phyloP scores from a whole-genome alignment of 306 rosid species.

The Vicia villosa region DNA sequence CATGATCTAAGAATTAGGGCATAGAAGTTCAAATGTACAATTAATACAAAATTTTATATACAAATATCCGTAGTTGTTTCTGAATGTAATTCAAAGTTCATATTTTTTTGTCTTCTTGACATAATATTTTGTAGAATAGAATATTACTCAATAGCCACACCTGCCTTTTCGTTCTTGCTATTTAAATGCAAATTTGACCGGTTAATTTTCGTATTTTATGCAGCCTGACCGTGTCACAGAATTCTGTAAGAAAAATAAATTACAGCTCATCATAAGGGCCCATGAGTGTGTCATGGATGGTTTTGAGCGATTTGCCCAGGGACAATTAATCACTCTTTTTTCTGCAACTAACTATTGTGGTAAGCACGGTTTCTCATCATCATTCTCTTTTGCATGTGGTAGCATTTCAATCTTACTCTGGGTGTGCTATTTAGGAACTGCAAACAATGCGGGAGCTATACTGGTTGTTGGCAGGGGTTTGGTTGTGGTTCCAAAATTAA shows the following conservation, averaged over 20 bases:
- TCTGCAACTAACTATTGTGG: constrained; percentile 99
- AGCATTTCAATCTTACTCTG: constrained; percentile 40
- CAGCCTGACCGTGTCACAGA: constrained; percentile 99
- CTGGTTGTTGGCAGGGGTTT: constrained; percentile 97
- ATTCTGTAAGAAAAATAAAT: constrained; percentile 92
- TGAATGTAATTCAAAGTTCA: constrained; percentile 1
- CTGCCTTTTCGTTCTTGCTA: constrained; percentile 14
- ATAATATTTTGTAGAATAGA: no score
- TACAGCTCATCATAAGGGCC: constrained; percentile 96
- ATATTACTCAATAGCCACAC: no score
- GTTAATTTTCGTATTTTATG: constrained; percentile 41
- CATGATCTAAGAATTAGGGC: constrained; percentile 7
- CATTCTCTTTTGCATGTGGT: constrained; percentile 19
- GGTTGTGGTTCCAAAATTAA: constrained; percentile 97
- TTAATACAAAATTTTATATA: constrained; percentile 14
- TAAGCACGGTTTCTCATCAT: constrained; percentile 43
- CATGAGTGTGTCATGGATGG: constrained; percentile 99
- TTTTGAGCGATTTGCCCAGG: constrained; percentile 98
- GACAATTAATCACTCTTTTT: constrained; percentile 96
- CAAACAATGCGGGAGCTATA: constrained; percentile 98
- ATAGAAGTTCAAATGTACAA: constrained; percentile 1
- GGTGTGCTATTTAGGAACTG: constrained; percentile 67
- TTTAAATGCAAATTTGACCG: constrained; percentile 21
- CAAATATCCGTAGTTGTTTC: constrained; percentile 12
- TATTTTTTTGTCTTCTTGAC: no score